These are phyloP conservation scores for Tetraselmis chui DNA, from an alignment of 139 green algal genomes.

Conservation along the genomic window DNA sequence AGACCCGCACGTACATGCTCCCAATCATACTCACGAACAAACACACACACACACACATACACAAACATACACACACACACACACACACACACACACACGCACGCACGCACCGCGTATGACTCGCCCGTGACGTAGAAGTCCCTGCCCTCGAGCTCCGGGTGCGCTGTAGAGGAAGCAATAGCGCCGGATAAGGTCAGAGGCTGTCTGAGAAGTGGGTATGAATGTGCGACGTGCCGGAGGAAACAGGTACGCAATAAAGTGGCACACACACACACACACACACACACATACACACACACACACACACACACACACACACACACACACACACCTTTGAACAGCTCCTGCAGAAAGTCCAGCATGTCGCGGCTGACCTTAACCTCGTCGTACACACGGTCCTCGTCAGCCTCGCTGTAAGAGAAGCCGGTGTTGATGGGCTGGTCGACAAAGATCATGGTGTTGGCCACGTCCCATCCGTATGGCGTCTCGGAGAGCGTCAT, in stretches of 20 bases:
- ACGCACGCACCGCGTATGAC: conserved; percentile 57
- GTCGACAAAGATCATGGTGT: conserved; percentile 78
- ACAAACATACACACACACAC: no score
- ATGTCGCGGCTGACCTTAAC: conserved; percentile 80
- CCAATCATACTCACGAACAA: no score
- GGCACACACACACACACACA: no score
- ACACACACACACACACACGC: no score
- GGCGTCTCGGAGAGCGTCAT: conserved; percentile 52
- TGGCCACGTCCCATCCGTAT: conserved; percentile 58
- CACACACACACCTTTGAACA: conserved; percentile 47
- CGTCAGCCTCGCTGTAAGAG: conserved; percentile 52
- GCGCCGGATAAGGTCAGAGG: background rate
- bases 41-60: no score
- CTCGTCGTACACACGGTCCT: conserved; percentile 50
- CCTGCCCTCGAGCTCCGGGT: conserved; percentile 54
- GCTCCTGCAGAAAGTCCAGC: conserved; percentile 87
- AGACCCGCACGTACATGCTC: no score
- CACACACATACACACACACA: conserved; percentile 16
- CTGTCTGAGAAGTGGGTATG: background rate
- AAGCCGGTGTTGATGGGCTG: conserved; percentile 93
- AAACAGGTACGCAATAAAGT: no score
- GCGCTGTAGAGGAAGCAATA: conserved; percentile 18
- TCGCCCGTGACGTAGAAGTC: conserved; percentile 87
- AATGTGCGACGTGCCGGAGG: background rate
- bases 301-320: no score